phyloP scores from a whole-genome alignment of 2,329 filamentous ascomycete genomes.

The Ophiostoma montium region DNA sequence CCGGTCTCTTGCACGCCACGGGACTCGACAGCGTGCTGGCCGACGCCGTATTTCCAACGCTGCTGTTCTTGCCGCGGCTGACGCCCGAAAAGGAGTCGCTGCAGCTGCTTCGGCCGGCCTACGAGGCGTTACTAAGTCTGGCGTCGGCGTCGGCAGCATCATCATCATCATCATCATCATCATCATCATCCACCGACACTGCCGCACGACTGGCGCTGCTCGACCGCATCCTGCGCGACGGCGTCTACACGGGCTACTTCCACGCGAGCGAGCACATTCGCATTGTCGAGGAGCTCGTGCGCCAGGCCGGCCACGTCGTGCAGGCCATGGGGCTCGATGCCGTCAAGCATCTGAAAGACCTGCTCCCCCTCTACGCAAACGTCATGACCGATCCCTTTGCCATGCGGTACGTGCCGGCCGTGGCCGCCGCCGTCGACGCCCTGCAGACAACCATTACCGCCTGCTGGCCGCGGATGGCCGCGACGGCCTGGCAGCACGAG shows the following conservation, averaged over 20 bases:
- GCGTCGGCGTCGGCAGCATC: constrained; percentile 15
- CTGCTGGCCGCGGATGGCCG: constrained; percentile 53
- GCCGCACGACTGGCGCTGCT: constrained; percentile 24
- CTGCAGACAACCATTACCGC: constrained; percentile 44
- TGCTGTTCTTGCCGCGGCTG: constrained; percentile 63
- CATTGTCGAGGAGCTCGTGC: constrained; percentile 43
- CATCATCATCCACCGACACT: neutral
- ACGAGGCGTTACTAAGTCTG: constrained; percentile 50
- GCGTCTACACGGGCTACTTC: constrained; percentile 38
- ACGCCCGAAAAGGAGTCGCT: constrained; percentile 61
- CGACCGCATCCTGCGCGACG: constrained; percentile 40
- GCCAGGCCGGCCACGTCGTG: constrained; percentile 34
- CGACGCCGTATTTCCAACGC: constrained; percentile 53
- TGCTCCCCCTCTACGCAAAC: constrained; percentile 52
- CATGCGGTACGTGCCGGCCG: constrained; percentile 35
- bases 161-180: constrained; percentile 11
- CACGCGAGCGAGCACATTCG: constrained; percentile 44
- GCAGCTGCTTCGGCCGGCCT: constrained; percentile 48
- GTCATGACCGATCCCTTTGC: constrained; percentile 58
- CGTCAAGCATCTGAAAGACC: constrained; percentile 54
- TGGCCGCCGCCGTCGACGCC: constrained; percentile 37
- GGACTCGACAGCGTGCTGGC: constrained; percentile 56
- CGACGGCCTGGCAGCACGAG: constrained; percentile 42
- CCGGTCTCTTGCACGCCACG: constrained; percentile 24
- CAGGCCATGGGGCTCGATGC: constrained; percentile 44